Evolutionary conservation across 169 alveolate species (phyloP).

Genomic region (Eimeria tenella): DNA sequence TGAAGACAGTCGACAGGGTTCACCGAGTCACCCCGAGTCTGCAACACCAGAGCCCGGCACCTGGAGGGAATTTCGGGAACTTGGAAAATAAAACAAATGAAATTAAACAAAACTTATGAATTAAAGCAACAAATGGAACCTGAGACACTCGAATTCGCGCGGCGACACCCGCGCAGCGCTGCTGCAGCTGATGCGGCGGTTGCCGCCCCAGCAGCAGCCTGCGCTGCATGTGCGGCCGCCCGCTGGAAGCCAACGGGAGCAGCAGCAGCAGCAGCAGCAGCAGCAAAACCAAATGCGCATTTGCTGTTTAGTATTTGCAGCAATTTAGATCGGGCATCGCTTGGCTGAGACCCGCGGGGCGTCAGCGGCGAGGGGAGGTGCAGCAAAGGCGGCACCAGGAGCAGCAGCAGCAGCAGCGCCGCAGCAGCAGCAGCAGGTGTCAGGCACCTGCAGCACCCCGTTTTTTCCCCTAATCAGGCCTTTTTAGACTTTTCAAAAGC

Average conservation of each 20-base stretch:
- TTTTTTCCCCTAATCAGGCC: not conserved
- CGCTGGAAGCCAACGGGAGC: slow-evolving; percentile 5
- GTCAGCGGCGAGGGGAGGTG: slow-evolving; percentile 24
- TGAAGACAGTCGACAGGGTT: not conserved
- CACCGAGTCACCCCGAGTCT: not conserved
- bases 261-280: not conserved
- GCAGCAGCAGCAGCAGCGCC: slow-evolving; percentile 20
- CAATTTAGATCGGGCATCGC: not conserved
- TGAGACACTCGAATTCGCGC: not conserved
- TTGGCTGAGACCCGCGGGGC: slow-evolving; percentile 6
- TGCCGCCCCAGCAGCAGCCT: not conserved
- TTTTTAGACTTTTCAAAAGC: not conserved
- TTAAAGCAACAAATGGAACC: too few species aligned
- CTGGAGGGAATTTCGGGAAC: too few species aligned
- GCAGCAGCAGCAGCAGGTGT: slow-evolving; percentile 45
- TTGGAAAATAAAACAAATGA: too few species aligned
- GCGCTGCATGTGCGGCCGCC: slow-evolving; percentile 19
- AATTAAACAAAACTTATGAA: too few species aligned
- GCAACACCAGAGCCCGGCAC: too few species aligned
- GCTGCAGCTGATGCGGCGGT: not conserved
- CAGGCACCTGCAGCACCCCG: not conserved
- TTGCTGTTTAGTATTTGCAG: slow-evolving; percentile 12
- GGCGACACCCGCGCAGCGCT: not conserved
- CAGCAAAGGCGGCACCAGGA: slow-evolving; percentile 6
- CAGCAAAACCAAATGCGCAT: not conserved